Base-by-base conservation (phyloP, 2,329 filamentous ascomycete species). In the Mollisia scopiformis region DNA sequence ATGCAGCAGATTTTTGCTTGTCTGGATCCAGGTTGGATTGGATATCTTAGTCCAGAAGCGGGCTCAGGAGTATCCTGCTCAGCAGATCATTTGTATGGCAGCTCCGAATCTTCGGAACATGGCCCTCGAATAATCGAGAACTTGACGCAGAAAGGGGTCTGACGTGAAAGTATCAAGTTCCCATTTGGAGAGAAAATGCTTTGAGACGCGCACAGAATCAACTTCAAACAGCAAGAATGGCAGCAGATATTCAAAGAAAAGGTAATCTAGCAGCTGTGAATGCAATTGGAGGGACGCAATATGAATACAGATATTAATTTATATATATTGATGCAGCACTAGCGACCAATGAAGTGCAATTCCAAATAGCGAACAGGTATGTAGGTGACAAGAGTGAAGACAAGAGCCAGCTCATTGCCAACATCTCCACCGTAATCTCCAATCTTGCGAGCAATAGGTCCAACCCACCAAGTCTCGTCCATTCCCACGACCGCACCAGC, bases 401-500 rank as follows among this genome's bases (percentile, higher is more conserved):
- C 73, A 47, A 85, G 76, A 0, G 81, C 75, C 52, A 86, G 75
- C 75, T 86, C 75, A 66, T 85, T 84, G 7, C 80, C 81, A 50
- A 83, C 71, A 68, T 83, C 81, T 10, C 80, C 80, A 19, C 79
- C 79, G 39, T 67, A 62, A 0, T 73, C 71, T 4, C 80, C 79
- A 61, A 83, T 82, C 63, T 74, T 69, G 41, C 67, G 71, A 1
- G 77, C 80, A 53, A 83, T 64, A 2, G 75, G 74, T 0, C 82
- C 82, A 23, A 81, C 73, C 66, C 80, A 84, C 79, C 81, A 85
- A 0, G 81, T 84, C 73, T 85, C 80, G 50, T 78, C 78, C 84
- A 88, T 87, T 1, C 84, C 85, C 68, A 87, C 75, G 23, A 84
- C 75, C 75, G 82, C 84, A 21, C 78, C 80, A 7, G 74, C 77